Evolutionary conservation across 2,329 filamentous ascomycete genomes (phyloP).

Genomic region (Alternaria gansuensis): DNA sequence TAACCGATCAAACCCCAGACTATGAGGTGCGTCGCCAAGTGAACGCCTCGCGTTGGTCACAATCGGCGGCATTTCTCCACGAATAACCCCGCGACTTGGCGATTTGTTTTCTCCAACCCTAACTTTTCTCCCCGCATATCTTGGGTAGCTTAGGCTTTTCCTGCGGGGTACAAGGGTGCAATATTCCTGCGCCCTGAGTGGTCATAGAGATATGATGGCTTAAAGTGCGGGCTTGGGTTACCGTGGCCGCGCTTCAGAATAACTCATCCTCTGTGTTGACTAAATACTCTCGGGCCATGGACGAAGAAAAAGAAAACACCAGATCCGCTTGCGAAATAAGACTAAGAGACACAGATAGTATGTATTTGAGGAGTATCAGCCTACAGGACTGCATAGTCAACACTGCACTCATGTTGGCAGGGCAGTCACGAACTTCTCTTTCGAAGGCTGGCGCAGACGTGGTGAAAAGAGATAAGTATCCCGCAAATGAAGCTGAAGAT

Average conservation of each 20-base stretch:
- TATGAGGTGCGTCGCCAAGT: conserved; percentile 21
- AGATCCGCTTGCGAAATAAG: rapidly evolving
- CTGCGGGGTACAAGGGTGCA: conserved; percentile 9
- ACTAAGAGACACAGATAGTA: rapidly evolving
- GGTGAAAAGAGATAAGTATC: too few species aligned
- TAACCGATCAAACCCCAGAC: conserved; percentile 10
- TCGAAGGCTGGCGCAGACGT: too few species aligned
- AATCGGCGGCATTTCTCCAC: conserved; percentile 25
- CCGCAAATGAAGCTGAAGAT: too few species aligned
- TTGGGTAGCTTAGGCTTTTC: neutral
- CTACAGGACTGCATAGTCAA: neutral
- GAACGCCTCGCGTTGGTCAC: conserved; percentile 12
- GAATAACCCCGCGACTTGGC: conserved; percentile 22
- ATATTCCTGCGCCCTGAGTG: conserved; percentile 6
- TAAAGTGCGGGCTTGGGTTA: neutral
- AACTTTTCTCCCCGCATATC: conserved; percentile 8
- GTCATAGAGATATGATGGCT: neutral
- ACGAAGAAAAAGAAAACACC: neutral
- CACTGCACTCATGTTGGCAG: neutral
- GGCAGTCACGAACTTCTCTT: too few species aligned
- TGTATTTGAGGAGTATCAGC: neutral
- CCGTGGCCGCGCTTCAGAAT: neutral
- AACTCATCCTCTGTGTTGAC: neutral
- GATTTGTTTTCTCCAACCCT: conserved; percentile 6
- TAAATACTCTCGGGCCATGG: neutral